Evolutionary conservation across 768 basidiomycete species (phyloP).

Genomic region (Flagelloscypha sp.): DNA sequence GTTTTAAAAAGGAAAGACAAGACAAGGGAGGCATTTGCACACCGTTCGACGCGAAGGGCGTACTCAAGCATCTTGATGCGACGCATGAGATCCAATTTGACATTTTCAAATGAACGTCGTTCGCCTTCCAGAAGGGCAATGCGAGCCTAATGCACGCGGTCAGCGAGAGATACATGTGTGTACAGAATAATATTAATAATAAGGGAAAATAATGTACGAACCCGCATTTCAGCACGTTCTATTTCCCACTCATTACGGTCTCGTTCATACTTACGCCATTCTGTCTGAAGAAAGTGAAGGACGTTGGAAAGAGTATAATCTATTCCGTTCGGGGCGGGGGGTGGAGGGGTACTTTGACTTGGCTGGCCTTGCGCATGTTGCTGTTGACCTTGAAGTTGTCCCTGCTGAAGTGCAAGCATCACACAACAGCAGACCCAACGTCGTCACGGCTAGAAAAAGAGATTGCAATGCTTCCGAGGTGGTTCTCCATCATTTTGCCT

Average conservation of each 20-base stretch:
- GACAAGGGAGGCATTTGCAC: slow-evolving; percentile 23
- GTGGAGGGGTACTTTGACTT: slow-evolving; percentile 55
- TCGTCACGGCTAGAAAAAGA: too few relatives aligned
- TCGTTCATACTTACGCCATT: slow-evolving; percentile 96
- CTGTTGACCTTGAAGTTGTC: slow-evolving; percentile 41
- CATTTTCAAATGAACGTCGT: slow-evolving; percentile 92
- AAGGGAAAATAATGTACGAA: slow-evolving; percentile 32
- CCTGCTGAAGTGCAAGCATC: too few relatives aligned
- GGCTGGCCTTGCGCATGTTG: slow-evolving; percentile 44
- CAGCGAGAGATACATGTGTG: slow-evolving; percentile 18
- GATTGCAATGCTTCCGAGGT: too few relatives aligned
- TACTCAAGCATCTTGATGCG: slow-evolving; percentile 99
- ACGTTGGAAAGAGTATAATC: slow-evolving; percentile 92
- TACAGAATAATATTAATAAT: slow-evolving; percentile 2
- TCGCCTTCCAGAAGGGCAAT: slow-evolving; percentile 97
- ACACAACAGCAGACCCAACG: too few relatives aligned
- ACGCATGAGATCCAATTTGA: slow-evolving; percentile 90
- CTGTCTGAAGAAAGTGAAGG: slow-evolving; percentile 94
- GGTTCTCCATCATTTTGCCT: too few relatives aligned
- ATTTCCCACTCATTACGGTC: slow-evolving; percentile 99
- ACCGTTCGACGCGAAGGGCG: slow-evolving; percentile 95
- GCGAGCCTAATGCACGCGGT: slow-evolving; percentile 55
- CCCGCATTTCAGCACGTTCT: slow-evolving; percentile 98
- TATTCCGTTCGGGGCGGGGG: slow-evolving; percentile 79
- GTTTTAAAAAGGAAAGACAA: slow-evolving; percentile 8